Base-by-base conservation (phyloP, 805 yeast species). In the Candida schatavii region DNA sequence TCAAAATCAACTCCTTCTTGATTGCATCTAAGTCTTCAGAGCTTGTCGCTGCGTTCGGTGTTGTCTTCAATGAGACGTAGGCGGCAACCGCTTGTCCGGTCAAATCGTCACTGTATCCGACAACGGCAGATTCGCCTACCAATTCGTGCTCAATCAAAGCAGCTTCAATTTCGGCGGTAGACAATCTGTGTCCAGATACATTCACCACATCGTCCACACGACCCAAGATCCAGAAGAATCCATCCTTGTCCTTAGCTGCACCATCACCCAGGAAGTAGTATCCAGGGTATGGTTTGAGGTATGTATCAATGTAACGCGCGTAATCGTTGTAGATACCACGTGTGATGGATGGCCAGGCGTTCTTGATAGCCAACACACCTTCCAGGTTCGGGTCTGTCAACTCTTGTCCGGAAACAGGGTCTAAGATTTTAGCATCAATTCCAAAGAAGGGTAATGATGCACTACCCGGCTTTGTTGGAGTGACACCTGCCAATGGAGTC, bases 341-440 rank as follows among this genome's bases (percentile, higher is more conserved):
- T 23, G 98, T 93, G 83, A 93, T 90, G n/a, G 97, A 89, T 43
- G 99, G 99, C 99, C 99, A 93, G 28, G 97, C 78, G 37, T 81
- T 74, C 59, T 81, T 83, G 57, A 93, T 80, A 26, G 96, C 97
- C 49, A 93, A 75, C 23, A 93, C 97, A 68, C 99, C 99, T 66
- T 89, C 98, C 43, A 88, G 97, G 56, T 89, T 95, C 57, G 87
- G 85, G 40, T 88, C 96, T 50, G 72, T 69, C 54, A 90, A 70
- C 60, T 87, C 96, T 54, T 80, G 75, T 53, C 98, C 99, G 31
- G 87, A 66, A 34, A 88, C 91, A 32, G 99, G 98, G 62, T 93
- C 98, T 59, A 93, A 84, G 61, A 93, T 85, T 50, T 77, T 85
- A 14, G 97, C 88, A 49, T 85, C 86, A 50, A 93, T 78, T 62